Percentiles rank a stretch among this genome's conserved stretches.
Evolutionary conservation across 2,329 filamentous ascomycete genomes (phyloP).

Genomic region (Epichloe coenophiala): DNA sequence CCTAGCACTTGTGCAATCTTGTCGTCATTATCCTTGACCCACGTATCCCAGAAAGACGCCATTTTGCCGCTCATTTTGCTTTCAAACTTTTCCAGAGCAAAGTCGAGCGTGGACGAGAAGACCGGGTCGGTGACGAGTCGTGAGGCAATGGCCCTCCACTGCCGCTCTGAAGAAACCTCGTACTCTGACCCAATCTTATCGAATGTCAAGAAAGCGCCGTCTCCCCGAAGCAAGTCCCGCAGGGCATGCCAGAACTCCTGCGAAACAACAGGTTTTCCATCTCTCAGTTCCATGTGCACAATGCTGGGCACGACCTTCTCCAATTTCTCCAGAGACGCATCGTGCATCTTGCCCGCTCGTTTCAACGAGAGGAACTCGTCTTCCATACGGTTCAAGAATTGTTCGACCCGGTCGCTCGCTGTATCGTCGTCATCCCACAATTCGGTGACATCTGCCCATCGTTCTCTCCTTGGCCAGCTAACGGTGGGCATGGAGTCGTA

Average conservation of each 20-base stretch:
- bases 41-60: constrained; percentile 34
- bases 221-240: constrained; percentile 35
- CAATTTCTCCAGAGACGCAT: constrained; percentile 28
- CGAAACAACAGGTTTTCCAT: constrained; percentile 40
- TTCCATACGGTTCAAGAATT: constrained; percentile 15
- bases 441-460: constrained; percentile 9
- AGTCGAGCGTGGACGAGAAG: constrained; percentile 16
- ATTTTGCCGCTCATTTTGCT: constrained; percentile 17
- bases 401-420: constrained; percentile 10
- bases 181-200: constrained; percentile 25
- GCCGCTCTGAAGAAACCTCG: constrained; percentile 28
- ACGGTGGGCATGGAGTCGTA: constrained; percentile 14
- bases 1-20: constrained; percentile 20
- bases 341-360: constrained; percentile 20
- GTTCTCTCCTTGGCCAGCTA: constrained; percentile 13
- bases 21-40: constrained; percentile 36
- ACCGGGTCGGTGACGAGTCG: constrained; percentile 24
- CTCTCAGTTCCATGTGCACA: constrained; percentile 38
- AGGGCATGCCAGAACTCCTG: constrained; percentile 57
- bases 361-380: constrained; percentile 18
- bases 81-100: constrained; percentile 13
- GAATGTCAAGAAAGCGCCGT: constrained; percentile 33
- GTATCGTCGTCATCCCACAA: constrained; percentile 10
- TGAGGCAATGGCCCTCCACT: constrained; percentile 32
- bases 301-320: constrained; percentile 38